Base-by-base conservation (phyloP, 1,284 basidiomycete species). In the Anthracocystis walkeri region DNA sequence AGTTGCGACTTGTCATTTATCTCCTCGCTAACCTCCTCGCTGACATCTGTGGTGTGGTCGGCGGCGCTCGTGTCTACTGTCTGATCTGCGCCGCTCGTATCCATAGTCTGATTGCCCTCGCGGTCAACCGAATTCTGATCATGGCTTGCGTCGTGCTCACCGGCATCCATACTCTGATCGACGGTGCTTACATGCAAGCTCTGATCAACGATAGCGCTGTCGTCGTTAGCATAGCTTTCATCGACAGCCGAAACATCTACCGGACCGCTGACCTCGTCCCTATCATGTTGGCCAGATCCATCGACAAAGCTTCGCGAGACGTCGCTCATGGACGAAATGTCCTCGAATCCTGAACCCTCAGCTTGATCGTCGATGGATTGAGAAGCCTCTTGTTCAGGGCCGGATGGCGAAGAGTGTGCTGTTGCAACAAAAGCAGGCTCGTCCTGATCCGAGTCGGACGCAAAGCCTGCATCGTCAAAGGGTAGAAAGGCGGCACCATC, bases 401-500 rank as follows among this genome's bases (percentile, higher is more conserved):
- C 54, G 4, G 53, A 20, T 12, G 35, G 27, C 33, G 55, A 48
- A 38, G 44, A 35, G 7, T 5, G 6, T 33, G 12, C 33, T 23
- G 40, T 10, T 12, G 46, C 25, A 18, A 42, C n/a, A 18, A 29
- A 11, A 33, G 42, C 45, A 33, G 35, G 23, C 50, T 55, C 65
- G 38, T 60, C 61, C 27, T 51, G 58, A 51, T 70, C 67, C 44
- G 67, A 65, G 42, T 70, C 67, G 7, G 62, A 70, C 11, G 53
- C 67, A 38, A 65, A 70, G 12, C 58, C 67, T 40, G 51, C 48
- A 52, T 67, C 60, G 59, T 65, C 60, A 12, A 40, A 61, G 5
- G 62, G 51, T 38, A 58, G 14, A 45, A 65, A 20, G 31, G 25
- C 29, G 35, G 21, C 16, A 11, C 20, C 56, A 21, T 51, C 48